Percentiles rank a stretch among this genome's conserved stretches.
phyloP scores from a whole-genome alignment of 352 stramenopile genomes.

The Ophiocytium majus region DNA sequence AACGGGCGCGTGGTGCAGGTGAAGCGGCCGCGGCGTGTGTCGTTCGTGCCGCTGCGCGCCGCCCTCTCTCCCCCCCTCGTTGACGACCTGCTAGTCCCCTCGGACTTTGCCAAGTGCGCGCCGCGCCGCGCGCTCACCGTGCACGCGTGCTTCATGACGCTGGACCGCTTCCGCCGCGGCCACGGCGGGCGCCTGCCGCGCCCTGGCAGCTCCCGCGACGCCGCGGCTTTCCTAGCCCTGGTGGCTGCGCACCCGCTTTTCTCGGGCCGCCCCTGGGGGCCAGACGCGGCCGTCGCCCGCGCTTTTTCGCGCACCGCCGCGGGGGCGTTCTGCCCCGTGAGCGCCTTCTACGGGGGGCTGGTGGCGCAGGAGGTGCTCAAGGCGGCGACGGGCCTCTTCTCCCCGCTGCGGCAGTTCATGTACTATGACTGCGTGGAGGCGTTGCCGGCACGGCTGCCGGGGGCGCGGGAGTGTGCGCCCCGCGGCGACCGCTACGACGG shows the following conservation, averaged over 20 bases:
- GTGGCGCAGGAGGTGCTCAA: conserved; percentile 86
- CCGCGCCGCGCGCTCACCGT: conserved; percentile 45
- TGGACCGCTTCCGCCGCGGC: conserved; percentile 47
- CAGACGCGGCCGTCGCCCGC: conserved; percentile 32
- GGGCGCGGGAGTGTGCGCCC: conserved; percentile 1
- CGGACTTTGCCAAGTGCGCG: conserved; percentile 53
- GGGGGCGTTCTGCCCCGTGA: conserved; percentile 67
- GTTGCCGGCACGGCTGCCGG: conserved; percentile 58
- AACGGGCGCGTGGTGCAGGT: conserved; percentile 57
- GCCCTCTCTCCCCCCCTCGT: conserved; percentile 50
- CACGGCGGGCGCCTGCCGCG: conserved; percentile 37
- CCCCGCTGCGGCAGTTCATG: conserved; percentile 84
- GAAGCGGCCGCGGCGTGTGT: conserved; percentile 74
- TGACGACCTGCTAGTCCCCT: conserved; percentile 28
- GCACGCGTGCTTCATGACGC: conserved; percentile 56
- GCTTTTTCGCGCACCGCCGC: conserved; percentile 49
- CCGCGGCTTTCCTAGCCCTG: conserved; percentile 43
- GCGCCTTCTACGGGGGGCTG: conserved; percentile 82
- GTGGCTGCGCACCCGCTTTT: conserved; percentile 50
- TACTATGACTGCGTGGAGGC: conserved; percentile 89
- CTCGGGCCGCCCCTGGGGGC: background rate
- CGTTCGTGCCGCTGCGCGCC: conserved; percentile 70
- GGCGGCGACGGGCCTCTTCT: conserved; percentile 85
- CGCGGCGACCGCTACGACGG: conserved; percentile 69
- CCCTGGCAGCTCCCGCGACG: conserved; percentile 51